Base-by-base conservation (phyloP, 2,329 filamentous ascomycete genomes). In the Penicillium sclerotigenum region DNA sequence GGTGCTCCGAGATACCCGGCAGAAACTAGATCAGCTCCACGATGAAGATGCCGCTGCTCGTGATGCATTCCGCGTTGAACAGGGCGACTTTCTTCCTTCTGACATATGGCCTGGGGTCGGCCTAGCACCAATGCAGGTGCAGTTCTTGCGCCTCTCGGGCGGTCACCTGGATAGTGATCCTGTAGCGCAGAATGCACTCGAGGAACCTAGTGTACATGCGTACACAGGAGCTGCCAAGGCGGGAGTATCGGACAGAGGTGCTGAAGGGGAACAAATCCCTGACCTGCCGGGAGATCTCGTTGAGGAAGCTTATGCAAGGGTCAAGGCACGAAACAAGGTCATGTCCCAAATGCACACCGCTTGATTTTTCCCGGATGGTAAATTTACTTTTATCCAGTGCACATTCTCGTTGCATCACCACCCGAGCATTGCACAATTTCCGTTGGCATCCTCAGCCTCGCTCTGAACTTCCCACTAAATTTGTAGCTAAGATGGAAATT, bases 101-200 rank as follows among this genome's bases (percentile, higher is more conserved):
- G 91, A 97, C 71, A 84, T 97, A 22, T 97, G 91, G 91, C 87
- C 86, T 0, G 89, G 87, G 1, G 83, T 94, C 72, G 83, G 66
- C 41, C 68, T 82, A 60, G 81, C 77, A n/a, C 81, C 79, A 26
- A 83, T 83, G 62, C 79, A 73, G 57, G 79, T 75, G 28, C 67
- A 71, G 48, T 76, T 75, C 41, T 64, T 59, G 28, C 71, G 73
- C 20, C 60, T 75, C 50, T 66, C 70, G 3, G 74, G 73, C 1
- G 73, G 70, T 18, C 68, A 65, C 18, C 59, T 75, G 2, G 68
- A 73, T 47, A 63, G 58, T 22, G 62, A 56, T 7, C 43, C 56
- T 31, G 40, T 49, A 2, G 56, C 60, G n/a, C 45, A 49, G 9
- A 46, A 59, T 7, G 56, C 58, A 10, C 22, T 47, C 4, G 57